These are phyloP conservation scores for Podaxis sp. DNA, from an alignment of 768 basidiomycete species.

Conservation along the genomic window DNA sequence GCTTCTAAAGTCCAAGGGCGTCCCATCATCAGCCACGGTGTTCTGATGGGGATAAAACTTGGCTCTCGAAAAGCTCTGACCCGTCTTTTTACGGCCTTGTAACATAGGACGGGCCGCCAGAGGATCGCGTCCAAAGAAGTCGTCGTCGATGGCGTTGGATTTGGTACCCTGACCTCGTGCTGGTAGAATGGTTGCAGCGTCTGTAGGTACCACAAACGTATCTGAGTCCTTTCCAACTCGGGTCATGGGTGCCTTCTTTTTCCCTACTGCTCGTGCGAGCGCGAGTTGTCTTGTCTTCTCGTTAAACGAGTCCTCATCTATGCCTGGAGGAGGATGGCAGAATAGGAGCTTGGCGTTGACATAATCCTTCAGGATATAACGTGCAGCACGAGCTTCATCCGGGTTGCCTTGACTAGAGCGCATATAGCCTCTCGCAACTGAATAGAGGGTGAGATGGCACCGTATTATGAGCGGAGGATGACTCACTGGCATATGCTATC, in stretches of 20 bases:
- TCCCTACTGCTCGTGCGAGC: slow-evolving; percentile 59
- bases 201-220: slow-evolving; percentile 63
- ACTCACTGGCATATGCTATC: slow-evolving; percentile 90
- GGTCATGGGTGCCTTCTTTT: slow-evolving; percentile 86
- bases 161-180: slow-evolving; percentile 44
- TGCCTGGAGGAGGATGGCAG: slow-evolving; percentile 84
- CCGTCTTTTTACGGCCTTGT: slow-evolving; percentile 54
- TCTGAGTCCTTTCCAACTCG: slow-evolving; percentile 83
- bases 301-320: slow-evolving; percentile 72
- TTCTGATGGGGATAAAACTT: slow-evolving; percentile 84
- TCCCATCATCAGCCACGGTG: slow-evolving; percentile 74
- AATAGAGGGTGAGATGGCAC: slow-evolving; percentile 6
- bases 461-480: not conserved
- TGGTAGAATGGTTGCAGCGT: slow-evolving; percentile 23
- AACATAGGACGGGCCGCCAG: slow-evolving; percentile 63
- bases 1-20: slow-evolving; percentile 43
- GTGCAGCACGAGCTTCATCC: slow-evolving; percentile 91
- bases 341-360: slow-evolving; percentile 92
- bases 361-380: slow-evolving; percentile 94
- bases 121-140: slow-evolving; percentile 69
- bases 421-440: slow-evolving; percentile 92
- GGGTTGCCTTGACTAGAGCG: slow-evolving; percentile 96
- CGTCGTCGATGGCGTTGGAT: slow-evolving; percentile 70
- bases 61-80: slow-evolving; percentile 60
- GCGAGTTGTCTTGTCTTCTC: slow-evolving; percentile 59